Conservation (phyloP, 208 protist genomes). For the Blastocrithidia nonstop region DNA sequence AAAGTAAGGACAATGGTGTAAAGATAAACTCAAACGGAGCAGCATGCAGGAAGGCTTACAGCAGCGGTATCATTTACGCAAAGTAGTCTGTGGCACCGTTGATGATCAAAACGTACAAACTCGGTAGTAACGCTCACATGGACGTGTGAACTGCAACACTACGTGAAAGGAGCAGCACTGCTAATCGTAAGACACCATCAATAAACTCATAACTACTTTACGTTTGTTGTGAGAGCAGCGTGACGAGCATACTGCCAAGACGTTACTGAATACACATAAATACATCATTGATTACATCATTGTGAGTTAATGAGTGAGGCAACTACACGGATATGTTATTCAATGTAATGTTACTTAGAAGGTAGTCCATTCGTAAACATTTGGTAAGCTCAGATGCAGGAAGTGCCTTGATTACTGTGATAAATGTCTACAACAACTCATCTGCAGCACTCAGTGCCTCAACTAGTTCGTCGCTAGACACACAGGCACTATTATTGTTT, state of each 20-base stretch:
- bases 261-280: conserved; percentile 47
- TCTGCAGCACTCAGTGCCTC: conserved; percentile 64
- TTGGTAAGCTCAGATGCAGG: no score
- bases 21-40: conserved; percentile 54
- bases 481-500: no score
- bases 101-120: conserved; percentile 40
- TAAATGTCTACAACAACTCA: conserved; percentile 72
- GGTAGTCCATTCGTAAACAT: no score
- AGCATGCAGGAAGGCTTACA: conserved; percentile 84
- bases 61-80: conserved; percentile 57
- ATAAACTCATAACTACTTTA: conserved; percentile 74
- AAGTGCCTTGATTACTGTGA: conserved; percentile 50
- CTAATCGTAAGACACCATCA: conserved; percentile 64
- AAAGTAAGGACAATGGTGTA: conserved; percentile 13
- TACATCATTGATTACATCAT: no score
- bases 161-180: conserved; percentile 70
- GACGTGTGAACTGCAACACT: conserved; percentile 37
- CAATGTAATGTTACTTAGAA: no score
- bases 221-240: conserved; percentile 40
- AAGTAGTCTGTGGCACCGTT: conserved; percentile 76
- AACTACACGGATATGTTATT: no score
- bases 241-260: conserved; percentile 54
- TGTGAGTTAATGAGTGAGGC: no score
- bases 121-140: conserved; percentile 56
- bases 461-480: conserved; percentile 34